phyloP scores from a whole-genome alignment of 2,329 filamentous ascomycete genomes.

The Diplocarpon rosae region DNA sequence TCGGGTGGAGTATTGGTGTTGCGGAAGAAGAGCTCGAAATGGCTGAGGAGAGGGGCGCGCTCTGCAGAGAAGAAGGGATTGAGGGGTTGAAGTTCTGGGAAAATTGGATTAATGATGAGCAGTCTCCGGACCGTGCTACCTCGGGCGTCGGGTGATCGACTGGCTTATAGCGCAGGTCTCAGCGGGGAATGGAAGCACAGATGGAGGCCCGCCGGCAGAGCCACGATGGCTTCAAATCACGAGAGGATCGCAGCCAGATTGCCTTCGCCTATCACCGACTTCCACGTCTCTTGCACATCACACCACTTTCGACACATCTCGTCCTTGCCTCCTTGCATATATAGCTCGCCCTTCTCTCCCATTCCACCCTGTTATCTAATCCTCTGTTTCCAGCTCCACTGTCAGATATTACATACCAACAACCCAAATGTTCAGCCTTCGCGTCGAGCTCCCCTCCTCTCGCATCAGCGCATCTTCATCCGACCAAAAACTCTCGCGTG shows the following conservation, averaged over 20 bases:
- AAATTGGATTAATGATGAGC: slow-evolving; percentile 39
- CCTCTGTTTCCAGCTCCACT: not conserved
- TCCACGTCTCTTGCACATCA: slow-evolving; percentile 6
- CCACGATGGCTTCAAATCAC: not conserved
- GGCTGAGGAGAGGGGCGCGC: slow-evolving; percentile 79
- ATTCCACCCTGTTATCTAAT: not conserved
- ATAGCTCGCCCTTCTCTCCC: not conserved
- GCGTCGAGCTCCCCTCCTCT: not conserved
- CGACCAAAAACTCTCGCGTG: not conserved
- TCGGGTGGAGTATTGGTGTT: slow-evolving; percentile 95
- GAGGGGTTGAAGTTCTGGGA: slow-evolving; percentile 91
- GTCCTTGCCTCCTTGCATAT: not conserved
- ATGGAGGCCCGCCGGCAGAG: not conserved
- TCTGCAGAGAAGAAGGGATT: slow-evolving; percentile 86
- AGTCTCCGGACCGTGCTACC: slow-evolving; percentile 4
- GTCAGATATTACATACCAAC: not conserved
- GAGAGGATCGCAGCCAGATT: not conserved
- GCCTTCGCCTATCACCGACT: slow-evolving; percentile 3
- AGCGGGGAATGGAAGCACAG: not conserved
- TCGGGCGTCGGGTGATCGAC: slow-evolving; percentile 5
- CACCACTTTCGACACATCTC: not conserved
- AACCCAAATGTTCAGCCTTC: not conserved
- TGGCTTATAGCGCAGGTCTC: not conserved
- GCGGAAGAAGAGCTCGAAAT: slow-evolving; percentile 93
- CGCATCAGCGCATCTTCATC: not conserved